Evolutionary conservation across 2,329 filamentous ascomycete genomes (phyloP).

Genomic region (Tolypocladium inflatum): DNA sequence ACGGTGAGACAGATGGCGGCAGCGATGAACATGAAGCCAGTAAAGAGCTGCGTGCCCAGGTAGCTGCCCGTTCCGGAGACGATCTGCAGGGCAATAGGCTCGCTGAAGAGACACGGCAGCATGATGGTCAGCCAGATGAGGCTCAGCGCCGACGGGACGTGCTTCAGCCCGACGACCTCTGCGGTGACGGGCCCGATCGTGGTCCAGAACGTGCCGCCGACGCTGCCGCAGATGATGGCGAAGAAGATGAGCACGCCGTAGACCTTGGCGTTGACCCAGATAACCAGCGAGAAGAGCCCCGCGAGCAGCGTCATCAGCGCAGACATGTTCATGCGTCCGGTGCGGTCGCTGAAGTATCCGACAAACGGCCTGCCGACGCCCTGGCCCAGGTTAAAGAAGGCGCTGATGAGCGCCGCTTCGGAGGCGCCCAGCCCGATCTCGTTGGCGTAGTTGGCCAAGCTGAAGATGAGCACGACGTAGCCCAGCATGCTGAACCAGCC

Average conservation of each 20-base stretch:
- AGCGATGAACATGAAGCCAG: constrained; percentile 49
- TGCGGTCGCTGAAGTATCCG: constrained; percentile 60
- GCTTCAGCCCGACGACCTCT: constrained; percentile 62
- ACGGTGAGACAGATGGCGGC: constrained; percentile 25
- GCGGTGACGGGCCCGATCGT: constrained; percentile 60
- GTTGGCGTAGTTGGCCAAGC: constrained; percentile 62
- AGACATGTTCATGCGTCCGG: constrained; percentile 67
- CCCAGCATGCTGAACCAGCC: constrained; percentile 63
- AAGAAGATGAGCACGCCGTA: constrained; percentile 65
- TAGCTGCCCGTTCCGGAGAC: constrained; percentile 34
- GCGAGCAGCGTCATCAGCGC: constrained; percentile 53
- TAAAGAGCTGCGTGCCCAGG: constrained; percentile 46
- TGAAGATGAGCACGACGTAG: constrained; percentile 71
- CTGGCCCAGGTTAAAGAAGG: constrained; percentile 59
- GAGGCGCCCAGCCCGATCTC: constrained; percentile 56
- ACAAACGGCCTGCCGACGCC: constrained; percentile 62
- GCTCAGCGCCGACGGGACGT: constrained; percentile 58
- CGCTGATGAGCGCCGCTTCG: constrained; percentile 63
- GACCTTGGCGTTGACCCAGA: constrained; percentile 60
- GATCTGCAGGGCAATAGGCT: constrained; percentile 53
- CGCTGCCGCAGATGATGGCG: constrained; percentile 57
- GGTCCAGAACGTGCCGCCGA: constrained; percentile 64
- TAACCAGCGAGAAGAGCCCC: constrained; percentile 54
- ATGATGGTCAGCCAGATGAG: constrained; percentile 65
- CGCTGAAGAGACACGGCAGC: constrained; percentile 59